Conservation (phyloP, 192 early-diverging fungal genomes). For the Coemansia sp. region DNA sequence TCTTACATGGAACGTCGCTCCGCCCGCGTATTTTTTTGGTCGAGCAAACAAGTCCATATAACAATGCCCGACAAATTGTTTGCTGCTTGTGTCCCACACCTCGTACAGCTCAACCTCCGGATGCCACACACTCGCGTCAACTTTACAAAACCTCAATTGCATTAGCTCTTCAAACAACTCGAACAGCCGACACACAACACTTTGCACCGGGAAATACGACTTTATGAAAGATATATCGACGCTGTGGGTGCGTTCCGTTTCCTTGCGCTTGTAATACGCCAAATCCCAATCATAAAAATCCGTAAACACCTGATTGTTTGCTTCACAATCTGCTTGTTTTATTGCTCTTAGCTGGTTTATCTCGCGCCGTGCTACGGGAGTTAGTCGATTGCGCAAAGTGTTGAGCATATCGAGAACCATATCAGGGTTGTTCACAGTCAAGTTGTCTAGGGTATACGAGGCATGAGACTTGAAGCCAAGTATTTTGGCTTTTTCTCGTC, state of each 20-base stretch:
- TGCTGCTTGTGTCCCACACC: conserved; percentile 59
- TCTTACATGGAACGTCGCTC: conserved; percentile 67
- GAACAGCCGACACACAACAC: conserved; percentile 59
- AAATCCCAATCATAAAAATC: conserved; percentile 65
- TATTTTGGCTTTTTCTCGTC: conserved; percentile 50
- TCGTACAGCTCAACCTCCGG: conserved; percentile 67
- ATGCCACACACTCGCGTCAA: conserved; percentile 64
- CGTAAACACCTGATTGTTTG: conserved; percentile 41
- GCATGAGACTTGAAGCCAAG: conserved; percentile 68
- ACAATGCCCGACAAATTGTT: conserved; percentile 63
- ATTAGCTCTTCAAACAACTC: conserved; percentile 66
- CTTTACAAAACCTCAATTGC: conserved; percentile 60
- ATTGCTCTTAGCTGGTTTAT: conserved; percentile 57
- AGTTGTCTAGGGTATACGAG: conserved; percentile 60
- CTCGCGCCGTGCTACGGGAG: conserved; percentile 55
- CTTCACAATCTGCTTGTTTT: conserved; percentile 51
- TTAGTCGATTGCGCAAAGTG: conserved; percentile 53
- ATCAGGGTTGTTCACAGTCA: conserved; percentile 69
- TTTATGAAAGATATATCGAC: conserved; percentile 69
- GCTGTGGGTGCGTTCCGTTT: conserved; percentile 60
- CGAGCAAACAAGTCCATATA: conserved; percentile 70
- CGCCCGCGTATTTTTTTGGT: conserved; percentile 63
- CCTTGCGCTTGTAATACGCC: conserved; percentile 62
- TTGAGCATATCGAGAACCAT: conserved; percentile 61
- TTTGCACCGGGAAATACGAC: conserved; percentile 64